A percentile compares a stretch with the other conserved stretches of the same genome.
phyloP scores from a whole-genome alignment of 169 alveolate genomes.

The Theileria annulata region DNA sequence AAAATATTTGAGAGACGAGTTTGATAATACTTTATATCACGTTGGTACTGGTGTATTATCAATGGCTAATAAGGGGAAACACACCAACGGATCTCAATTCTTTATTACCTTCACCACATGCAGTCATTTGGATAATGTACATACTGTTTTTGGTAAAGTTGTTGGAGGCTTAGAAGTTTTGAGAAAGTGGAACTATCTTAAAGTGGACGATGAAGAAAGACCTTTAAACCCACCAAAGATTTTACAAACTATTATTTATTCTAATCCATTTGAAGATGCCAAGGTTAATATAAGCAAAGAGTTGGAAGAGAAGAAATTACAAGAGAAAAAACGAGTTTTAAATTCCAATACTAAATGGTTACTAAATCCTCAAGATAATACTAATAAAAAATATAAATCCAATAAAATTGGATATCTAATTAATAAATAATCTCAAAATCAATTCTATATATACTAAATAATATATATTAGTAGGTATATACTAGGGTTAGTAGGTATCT shows the following conservation, averaged over 20 bases:
- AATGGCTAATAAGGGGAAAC: constrained; percentile 68
- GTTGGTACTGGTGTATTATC: constrained; percentile 64
- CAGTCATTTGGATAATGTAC: constrained; percentile 92
- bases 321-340: constrained; percentile 11
- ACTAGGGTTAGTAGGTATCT: too few relatives aligned
- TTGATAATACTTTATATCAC: constrained; percentile 61
- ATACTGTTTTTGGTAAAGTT: constrained; percentile 68
- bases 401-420: constrained; percentile 22
- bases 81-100: constrained; percentile 91
- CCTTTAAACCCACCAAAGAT: constrained; percentile 65
- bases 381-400: neutral
- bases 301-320: neutral
- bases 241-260: constrained; percentile 34
- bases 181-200: constrained; percentile 37
- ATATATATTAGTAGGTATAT: neutral
- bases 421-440: neutral
- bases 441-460: neutral
- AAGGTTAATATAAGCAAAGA: constrained; percentile 18
- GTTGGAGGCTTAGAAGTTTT: constrained; percentile 68
- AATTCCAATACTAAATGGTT: constrained; percentile 54
- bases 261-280: constrained; percentile 63
- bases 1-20: constrained; percentile 58
- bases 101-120: constrained; percentile 90
- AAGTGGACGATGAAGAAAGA: constrained; percentile 65
- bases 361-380: constrained; percentile 12